Percentiles rank a stretch among this genome's conserved stretches.
These are phyloP conservation scores for Diaporthe australafricana DNA, from an alignment of 2,329 filamentous ascomycete genomes.

Conservation along the genomic window DNA sequence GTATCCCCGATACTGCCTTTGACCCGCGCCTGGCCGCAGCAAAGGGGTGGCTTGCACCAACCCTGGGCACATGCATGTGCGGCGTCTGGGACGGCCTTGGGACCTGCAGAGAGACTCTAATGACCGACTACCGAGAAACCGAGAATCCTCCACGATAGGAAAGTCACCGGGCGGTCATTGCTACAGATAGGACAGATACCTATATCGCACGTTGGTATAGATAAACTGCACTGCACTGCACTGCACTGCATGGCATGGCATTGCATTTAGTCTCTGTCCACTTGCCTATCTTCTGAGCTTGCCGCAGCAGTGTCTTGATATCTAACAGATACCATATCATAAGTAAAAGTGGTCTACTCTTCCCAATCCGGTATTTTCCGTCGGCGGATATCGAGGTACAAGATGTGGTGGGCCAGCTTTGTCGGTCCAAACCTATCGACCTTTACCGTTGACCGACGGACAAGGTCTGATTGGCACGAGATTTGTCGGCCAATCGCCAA, in stretches of 20 bases:
- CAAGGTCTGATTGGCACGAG: not conserved
- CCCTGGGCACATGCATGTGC: no score
- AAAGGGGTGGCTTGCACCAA: not conserved
- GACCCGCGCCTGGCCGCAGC: not conserved
- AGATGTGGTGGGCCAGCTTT: not conserved
- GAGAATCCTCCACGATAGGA: constrained; percentile 24
- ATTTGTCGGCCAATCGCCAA: not conserved
- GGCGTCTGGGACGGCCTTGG: not conserved
- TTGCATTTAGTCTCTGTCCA: not conserved
- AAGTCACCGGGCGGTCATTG: not conserved
- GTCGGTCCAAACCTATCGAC: not conserved
- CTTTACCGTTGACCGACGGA: not conserved
- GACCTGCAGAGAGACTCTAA: not conserved
- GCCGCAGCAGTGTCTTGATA: not conserved
- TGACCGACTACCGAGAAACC: constrained; percentile 10
- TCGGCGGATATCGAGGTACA: not conserved
- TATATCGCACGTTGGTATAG: no score
- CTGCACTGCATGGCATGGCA: not conserved
- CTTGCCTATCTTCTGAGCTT: not conserved
- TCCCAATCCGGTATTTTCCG: not conserved
- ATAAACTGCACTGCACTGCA: not conserved
- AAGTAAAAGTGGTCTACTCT: not conserved
- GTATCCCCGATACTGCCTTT: not conserved
- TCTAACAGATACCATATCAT: not conserved
- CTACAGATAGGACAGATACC: not conserved